A percentile compares a stretch with the other conserved stretches of the same genome.
These are phyloP conservation scores for Neofusicoccum laricinum DNA, from an alignment of 2,329 filamentous ascomycete genomes.

Conservation along the genomic window DNA sequence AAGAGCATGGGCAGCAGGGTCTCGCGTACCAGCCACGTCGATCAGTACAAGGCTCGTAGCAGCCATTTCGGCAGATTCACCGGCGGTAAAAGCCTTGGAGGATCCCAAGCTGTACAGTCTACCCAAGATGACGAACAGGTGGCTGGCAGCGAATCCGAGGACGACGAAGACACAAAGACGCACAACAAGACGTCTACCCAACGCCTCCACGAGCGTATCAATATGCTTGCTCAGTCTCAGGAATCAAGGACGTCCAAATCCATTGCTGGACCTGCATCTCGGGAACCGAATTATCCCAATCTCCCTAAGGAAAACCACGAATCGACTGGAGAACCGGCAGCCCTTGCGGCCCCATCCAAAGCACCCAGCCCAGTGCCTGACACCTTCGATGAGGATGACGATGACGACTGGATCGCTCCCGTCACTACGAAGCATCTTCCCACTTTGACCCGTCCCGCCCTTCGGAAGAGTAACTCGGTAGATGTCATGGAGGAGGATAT, in stretches of 20 bases:
- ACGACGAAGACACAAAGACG: slow-evolving; percentile 52
- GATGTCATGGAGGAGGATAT: slow-evolving; percentile 63
- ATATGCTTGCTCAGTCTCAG: slow-evolving; percentile 60
- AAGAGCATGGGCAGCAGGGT: slow-evolving; percentile 73
- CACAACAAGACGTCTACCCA: slow-evolving; percentile 94
- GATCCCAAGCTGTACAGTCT: slow-evolving; percentile 30
- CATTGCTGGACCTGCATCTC: slow-evolving; percentile 32
- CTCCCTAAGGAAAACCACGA: slow-evolving; percentile 26
- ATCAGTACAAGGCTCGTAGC: slow-evolving; percentile 58
- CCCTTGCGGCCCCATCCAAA: slow-evolving; percentile 20
- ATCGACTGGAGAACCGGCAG: background rate
- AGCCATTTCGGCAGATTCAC: slow-evolving; percentile 74
- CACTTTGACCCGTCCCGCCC: slow-evolving; percentile 42
- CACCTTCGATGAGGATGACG: slow-evolving; percentile 27
- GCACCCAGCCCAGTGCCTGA: slow-evolving; percentile 16
- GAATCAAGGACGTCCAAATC: slow-evolving; percentile 43
- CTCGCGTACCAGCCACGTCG: slow-evolving; percentile 76
- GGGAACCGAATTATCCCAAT: slow-evolving; percentile 39
- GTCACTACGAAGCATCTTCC: slow-evolving; percentile 37
- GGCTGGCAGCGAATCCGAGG: slow-evolving; percentile 30
- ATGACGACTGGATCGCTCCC: slow-evolving; percentile 58
- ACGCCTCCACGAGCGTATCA: slow-evolving; percentile 88
- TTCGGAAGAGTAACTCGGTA: slow-evolving; percentile 60
- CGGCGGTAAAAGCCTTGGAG: slow-evolving; percentile 65
- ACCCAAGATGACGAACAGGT: slow-evolving; percentile 35